Evolutionary conservation across 2,329 filamentous ascomycete species (phyloP).

Genomic region (Calonectria honghensis): DNA sequence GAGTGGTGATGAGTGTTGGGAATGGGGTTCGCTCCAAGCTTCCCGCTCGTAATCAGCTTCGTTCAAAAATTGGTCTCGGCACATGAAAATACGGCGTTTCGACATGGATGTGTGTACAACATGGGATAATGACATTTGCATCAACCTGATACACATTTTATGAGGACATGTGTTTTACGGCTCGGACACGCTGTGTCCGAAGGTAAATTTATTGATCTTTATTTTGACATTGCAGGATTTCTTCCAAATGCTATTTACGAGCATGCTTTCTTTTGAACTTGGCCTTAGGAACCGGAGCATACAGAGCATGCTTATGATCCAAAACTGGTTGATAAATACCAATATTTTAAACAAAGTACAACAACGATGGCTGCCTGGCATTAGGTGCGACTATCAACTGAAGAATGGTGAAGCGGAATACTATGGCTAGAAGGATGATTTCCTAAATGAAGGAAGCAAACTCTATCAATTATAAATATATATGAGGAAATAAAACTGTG

Average conservation of each 20-base stretch:
- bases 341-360: background rate
- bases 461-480: background rate
- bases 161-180: background rate
- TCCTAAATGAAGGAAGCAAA: background rate
- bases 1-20: conserved; percentile 26
- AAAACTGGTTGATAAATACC: background rate
- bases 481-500: background rate
- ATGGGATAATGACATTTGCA: background rate
- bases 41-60: background rate
- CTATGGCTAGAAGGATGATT: background rate
- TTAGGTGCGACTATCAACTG: background rate
- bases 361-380: background rate
- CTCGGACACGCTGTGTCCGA: background rate
- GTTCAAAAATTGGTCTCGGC: conserved; percentile 22
- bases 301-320: background rate
- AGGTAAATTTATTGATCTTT: background rate
- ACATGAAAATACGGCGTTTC: conserved; percentile 4
- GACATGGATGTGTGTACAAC: background rate
- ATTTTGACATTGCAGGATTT: too few relatives aligned
- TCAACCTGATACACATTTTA: background rate
- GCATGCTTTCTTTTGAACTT: background rate
- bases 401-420: background rate
- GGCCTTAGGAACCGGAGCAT: background rate
- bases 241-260: background rate
- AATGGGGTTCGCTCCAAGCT: conserved; percentile 7